Conservation (phyloP, 768 basidiomycete genomes). For the Boletellus ananas region DNA sequence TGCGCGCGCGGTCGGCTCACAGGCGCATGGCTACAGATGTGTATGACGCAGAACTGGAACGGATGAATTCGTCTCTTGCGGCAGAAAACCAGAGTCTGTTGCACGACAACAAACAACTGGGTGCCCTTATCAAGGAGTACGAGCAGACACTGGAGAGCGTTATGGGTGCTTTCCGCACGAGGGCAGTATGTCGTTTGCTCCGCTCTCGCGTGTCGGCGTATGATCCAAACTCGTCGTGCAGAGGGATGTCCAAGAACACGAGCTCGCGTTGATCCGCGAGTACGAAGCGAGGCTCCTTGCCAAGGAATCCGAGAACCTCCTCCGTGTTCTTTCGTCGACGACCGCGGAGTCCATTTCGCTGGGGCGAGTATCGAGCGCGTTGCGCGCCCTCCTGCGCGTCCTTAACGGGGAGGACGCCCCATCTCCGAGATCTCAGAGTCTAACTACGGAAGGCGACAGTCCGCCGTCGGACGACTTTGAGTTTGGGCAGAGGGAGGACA, state of each 20-base stretch:
- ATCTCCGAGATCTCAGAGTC: slow-evolving; percentile 1
- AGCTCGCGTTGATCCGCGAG: slow-evolving; percentile 83
- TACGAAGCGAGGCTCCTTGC: slow-evolving; percentile 84
- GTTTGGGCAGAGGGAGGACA: slow-evolving; percentile 42
- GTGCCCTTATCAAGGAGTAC: slow-evolving; percentile 88
- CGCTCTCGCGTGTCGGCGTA: not conserved
- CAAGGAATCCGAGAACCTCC: slow-evolving; percentile 65
- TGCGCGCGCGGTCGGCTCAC: not conserved
- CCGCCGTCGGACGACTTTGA: slow-evolving; percentile 8
- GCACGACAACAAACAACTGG: slow-evolving; percentile 95
- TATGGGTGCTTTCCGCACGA: slow-evolving; percentile 86
- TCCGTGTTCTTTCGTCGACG: slow-evolving; percentile 53
- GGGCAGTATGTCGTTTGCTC: slow-evolving; percentile 65
- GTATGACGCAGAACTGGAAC: slow-evolving; percentile 86
- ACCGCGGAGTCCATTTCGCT: slow-evolving; percentile 67
- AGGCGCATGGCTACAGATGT: slow-evolving; percentile 54
- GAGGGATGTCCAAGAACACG: slow-evolving; percentile 92
- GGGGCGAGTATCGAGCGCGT: slow-evolving; percentile 60
- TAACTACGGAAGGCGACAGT: slow-evolving; percentile 3
- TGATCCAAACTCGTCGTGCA: slow-evolving; percentile 28
- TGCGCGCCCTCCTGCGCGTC: slow-evolving; percentile 67
- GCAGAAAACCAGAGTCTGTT: slow-evolving; percentile 81
- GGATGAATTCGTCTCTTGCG: slow-evolving; percentile 75
- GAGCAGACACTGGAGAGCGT: slow-evolving; percentile 94
- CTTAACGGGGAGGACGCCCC: slow-evolving; percentile 60